Base-by-base conservation (phyloP, 192 early-diverging fungal genomes). In the Coemansia sp. region DNA sequence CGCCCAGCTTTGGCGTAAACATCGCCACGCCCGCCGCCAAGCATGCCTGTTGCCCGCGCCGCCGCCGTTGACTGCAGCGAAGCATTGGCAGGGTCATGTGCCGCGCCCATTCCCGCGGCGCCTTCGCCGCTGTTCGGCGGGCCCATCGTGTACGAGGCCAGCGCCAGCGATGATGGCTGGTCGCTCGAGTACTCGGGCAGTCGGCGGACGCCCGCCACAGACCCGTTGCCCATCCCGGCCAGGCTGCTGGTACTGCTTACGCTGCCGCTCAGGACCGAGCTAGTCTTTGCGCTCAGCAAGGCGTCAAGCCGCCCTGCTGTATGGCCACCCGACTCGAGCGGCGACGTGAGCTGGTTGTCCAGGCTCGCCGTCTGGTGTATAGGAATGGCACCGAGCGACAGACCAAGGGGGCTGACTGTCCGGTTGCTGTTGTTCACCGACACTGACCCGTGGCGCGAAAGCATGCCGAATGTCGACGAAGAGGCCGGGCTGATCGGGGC, bases 321-420 rank as follows among this genome's bases (percentile, higher is more conserved):
- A 6, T 47, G 31, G 19, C 27, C 35, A 22, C 19, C 7, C 1
- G 30, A n/a, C 7, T 70, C 67, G n/a, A 44, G 41, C 13, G 50
- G 35, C 2, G 56, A 55, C 1, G 45, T n/a, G 22, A 63, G 32
- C 9, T 50, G 60, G 30, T 60, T 64, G 56, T 71, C 67, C 28
- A 71, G 27, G 52, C 67, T 71, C 19, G 56, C 38, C 5, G 56
- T 64, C 35, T 63, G 67, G 46, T 64, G 60, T 14, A 71, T 64
- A 16, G 54, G 59, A 22, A 59, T 59, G 20, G 59, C 44, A 20
- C 23, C 53, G 14, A 71, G 39, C 10, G 67, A 47, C 42, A 64
- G 45, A 2, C 67, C 56, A 12, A 64, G 56, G 21, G 67, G 67
- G 47, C 67, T 71, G 37, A 60, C 54, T 3, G 60, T 56, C 42